A percentile compares a stretch with the other conserved stretches of the same genome.
Evolutionary conservation across 1,139 yeast species (phyloP).

Genomic region (Kodamaea ohmeri): DNA sequence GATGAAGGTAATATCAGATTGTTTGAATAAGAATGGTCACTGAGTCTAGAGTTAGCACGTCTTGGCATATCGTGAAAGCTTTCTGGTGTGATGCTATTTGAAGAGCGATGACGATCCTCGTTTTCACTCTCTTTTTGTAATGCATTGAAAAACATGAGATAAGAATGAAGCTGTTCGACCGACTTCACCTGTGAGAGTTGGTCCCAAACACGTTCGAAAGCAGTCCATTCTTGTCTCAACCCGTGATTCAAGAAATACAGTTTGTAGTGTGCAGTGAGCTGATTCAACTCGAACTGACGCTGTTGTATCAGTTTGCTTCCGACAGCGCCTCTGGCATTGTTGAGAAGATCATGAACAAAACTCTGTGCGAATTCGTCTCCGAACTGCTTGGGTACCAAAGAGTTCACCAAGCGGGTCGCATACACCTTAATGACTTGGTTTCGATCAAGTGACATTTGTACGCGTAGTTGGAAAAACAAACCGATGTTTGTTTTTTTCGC

Average conservation of each 20-base stretch:
- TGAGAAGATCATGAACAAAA: constrained; percentile 30
- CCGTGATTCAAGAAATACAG: constrained; percentile 27
- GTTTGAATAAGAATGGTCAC: constrained; percentile 6
- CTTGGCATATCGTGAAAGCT: constrained; percentile 9
- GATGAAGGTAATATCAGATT: constrained; percentile 4
- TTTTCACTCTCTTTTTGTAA: constrained; percentile 15
- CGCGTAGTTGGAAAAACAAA: constrained; percentile 5
- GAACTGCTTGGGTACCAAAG: constrained; percentile 39
- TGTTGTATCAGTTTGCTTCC: constrained; percentile 10
- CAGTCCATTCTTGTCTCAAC: constrained; percentile 29
- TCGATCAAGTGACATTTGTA: constrained; percentile 29
- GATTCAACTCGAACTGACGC: constrained; percentile 18
- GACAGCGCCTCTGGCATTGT: constrained; percentile 14
- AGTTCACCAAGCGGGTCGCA: constrained; percentile 35
- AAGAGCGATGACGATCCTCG: constrained; percentile 1
- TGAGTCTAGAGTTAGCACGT: constrained; percentile 5
- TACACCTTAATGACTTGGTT: constrained; percentile 36
- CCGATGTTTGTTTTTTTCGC: background rate
- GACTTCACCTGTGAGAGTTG: constrained; percentile 28
- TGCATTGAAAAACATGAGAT: constrained; percentile 33
- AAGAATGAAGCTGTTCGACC: constrained; percentile 35
- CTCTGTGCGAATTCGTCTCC: constrained; percentile 40
- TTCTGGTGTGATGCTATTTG: constrained; percentile 5
- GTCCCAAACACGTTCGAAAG: constrained; percentile 32
- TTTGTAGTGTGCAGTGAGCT: constrained; percentile 25